These are phyloP conservation scores for Clarkia xantiana DNA, from an alignment of 345 rosid species.

Conservation along the genomic window DNA sequence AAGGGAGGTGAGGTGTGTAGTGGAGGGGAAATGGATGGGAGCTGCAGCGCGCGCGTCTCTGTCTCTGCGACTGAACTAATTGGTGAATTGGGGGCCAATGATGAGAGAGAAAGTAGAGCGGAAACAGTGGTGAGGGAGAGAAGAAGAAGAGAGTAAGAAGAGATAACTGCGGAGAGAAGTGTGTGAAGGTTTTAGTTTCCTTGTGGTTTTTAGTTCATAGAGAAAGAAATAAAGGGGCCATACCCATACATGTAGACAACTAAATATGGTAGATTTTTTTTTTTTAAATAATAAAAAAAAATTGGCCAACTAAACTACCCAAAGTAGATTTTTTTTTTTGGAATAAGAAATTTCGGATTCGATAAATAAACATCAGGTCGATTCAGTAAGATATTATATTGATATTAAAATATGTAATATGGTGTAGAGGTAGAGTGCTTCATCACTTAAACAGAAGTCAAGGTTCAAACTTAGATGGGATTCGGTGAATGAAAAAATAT, in stretches of 20 bases:
- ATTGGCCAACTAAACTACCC: constrained; percentile 2
- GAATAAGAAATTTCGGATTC: background rate
- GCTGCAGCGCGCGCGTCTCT: background rate
- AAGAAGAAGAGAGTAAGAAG: constrained; percentile 2
- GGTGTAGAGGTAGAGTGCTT: too few species aligned
- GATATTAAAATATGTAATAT: too few species aligned
- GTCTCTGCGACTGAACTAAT: background rate
- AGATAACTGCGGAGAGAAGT: constrained; percentile 7
- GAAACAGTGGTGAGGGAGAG: background rate
- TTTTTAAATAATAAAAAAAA: background rate
- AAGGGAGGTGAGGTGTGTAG: background rate
- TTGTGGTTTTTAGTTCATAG: background rate
- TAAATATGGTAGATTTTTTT: constrained; percentile 1
- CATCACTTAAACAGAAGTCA: too few species aligned
- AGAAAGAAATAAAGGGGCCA: constrained; percentile 10
- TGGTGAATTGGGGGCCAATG: constrained; percentile 7
- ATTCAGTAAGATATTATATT: too few species aligned
- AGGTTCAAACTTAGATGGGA: background rate
- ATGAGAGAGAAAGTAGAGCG: constrained; percentile 13
- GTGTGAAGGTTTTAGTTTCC: constrained; percentile 3
- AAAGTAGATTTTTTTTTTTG: too few species aligned
- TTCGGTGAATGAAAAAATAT: background rate
- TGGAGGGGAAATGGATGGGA: background rate
- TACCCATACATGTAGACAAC: constrained; percentile 14
- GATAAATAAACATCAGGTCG: too few species aligned